Percentiles rank a stretch among this genome's conserved stretches.
Evolutionary conservation across 2,329 filamentous ascomycete genomes (phyloP).

Genomic region (Biscogniauxia sp.): DNA sequence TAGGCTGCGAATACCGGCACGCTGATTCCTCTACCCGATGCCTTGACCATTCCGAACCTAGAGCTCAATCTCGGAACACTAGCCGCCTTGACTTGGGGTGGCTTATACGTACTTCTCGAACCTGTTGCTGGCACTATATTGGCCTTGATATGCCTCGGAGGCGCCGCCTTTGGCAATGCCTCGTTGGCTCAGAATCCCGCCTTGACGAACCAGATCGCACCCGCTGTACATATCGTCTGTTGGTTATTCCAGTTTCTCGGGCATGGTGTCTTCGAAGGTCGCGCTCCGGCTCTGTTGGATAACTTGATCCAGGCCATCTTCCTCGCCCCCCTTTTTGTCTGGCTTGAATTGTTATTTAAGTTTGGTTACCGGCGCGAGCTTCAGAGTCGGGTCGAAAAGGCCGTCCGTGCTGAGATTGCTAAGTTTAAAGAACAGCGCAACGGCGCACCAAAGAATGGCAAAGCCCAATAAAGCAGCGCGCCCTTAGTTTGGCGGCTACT

Average conservation of each 20-base stretch:
- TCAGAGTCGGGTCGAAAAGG: conserved; percentile 74
- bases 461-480: conserved; percentile 43
- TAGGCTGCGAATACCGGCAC: conserved; percentile 62
- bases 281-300: conserved; percentile 85
- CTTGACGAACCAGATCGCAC: conserved; percentile 54
- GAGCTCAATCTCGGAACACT: conserved; percentile 66
- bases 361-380: conserved; percentile 88
- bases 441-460: conserved; percentile 42
- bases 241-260: conserved; percentile 93
- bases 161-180: conserved; percentile 73
- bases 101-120: conserved; percentile 87
- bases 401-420: conserved; percentile 71
- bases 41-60: conserved; percentile 66
- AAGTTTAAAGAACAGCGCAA: conserved; percentile 65
- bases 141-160: conserved; percentile 71
- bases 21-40: conserved; percentile 63
- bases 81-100: conserved; percentile 65
- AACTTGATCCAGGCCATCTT: conserved; percentile 91
- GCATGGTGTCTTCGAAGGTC: conserved; percentile 83
- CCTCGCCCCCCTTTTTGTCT: conserved; percentile 93
- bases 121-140: conserved; percentile 83
- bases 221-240: conserved; percentile 66
- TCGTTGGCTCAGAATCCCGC: conserved; percentile 58
- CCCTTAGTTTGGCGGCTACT: neutral
- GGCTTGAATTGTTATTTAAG: conserved; percentile 89